Conservation (phyloP, 805 yeast genomes). For the Starmerella roubikii region DNA sequence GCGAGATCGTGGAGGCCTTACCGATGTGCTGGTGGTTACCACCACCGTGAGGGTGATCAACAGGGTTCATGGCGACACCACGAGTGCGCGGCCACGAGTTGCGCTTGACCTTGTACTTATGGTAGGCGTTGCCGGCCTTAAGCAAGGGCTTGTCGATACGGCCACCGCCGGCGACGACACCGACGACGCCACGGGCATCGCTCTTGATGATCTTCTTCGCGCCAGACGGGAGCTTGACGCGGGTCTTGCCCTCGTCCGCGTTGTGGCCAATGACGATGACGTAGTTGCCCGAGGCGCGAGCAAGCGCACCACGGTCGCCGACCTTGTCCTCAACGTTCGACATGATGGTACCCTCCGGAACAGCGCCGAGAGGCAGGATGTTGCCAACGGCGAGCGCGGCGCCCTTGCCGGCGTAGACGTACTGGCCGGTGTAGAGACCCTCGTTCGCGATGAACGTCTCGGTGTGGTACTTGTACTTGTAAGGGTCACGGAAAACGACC, state of each 20-base stretch:
- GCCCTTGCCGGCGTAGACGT: slow-evolving; percentile 96
- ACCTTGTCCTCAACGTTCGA: slow-evolving; percentile 97
- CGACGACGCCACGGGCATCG: slow-evolving; percentile 97
- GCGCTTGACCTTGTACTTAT: slow-evolving; percentile 98
- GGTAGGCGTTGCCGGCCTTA: slow-evolving; percentile 99
- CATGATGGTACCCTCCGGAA: slow-evolving; percentile 98
- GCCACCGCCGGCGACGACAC: slow-evolving; percentile 99
- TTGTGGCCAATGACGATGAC: slow-evolving; percentile 98
- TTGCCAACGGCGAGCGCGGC: slow-evolving; percentile 90
- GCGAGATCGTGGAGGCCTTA: slow-evolving; percentile 97
- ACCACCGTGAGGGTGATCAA: slow-evolving; percentile 99
- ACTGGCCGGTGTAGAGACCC: slow-evolving; percentile 99
- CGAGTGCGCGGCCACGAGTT: slow-evolving; percentile 99
- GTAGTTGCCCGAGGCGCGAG: slow-evolving; percentile 99
- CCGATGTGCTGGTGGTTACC: slow-evolving; percentile 99
- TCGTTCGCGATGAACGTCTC: slow-evolving; percentile 99
- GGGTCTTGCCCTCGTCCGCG: slow-evolving; percentile 97
- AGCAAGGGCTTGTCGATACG: slow-evolving; percentile 99
- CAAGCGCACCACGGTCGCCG: slow-evolving; percentile 99
- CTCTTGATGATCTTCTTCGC: slow-evolving; percentile 94
- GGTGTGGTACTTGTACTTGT: slow-evolving; percentile 94
- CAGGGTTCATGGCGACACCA: slow-evolving; percentile 99
- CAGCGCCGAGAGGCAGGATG: slow-evolving; percentile 89
- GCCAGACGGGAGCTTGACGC: slow-evolving; percentile 98
- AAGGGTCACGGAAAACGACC: slow-evolving; percentile 98